phyloP scores from a whole-genome alignment of 2,329 filamentous ascomycete genomes.

The Aspergillus sp. region DNA sequence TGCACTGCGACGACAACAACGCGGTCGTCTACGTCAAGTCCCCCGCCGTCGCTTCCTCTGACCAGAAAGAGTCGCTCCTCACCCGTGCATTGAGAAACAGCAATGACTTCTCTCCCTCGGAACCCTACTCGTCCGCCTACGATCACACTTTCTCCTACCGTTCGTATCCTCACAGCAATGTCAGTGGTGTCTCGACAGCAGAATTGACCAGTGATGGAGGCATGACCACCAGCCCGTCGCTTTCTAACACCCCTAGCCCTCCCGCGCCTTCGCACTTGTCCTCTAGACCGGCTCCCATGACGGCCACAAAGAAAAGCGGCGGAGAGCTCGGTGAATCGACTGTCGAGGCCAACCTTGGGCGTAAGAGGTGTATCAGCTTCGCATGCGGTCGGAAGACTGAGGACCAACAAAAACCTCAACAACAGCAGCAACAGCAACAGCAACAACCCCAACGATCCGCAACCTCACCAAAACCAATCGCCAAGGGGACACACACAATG shows the following conservation, averaged over 20 bases:
- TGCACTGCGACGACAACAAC: conserved; percentile 20
- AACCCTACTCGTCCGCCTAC: conserved; percentile 20
- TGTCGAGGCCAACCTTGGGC: conserved; percentile 57
- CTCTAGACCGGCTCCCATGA: conserved; percentile 13
- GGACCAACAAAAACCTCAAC: conserved; percentile 18
- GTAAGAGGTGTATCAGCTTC: conserved; percentile 88
- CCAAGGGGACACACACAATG: conserved; percentile 11
- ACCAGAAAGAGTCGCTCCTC: conserved; percentile 69
- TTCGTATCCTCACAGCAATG: conserved; percentile 56
- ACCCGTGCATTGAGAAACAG: conserved; percentile 71
- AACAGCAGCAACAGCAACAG: conserved; percentile 18
- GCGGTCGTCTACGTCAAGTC: conserved; percentile 41
- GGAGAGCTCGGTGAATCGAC: conserved; percentile 44
- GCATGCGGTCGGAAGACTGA: conserved; percentile 65
- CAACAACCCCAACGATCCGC: conserved; percentile 19
- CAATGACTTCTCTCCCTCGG: conserved; percentile 43
- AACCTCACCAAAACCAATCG: conserved; percentile 6
- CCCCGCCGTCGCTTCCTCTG: conserved; percentile 36
- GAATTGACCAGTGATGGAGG: conserved; percentile 94
- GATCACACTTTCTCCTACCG: conserved; percentile 53
- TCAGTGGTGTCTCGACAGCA: conserved; percentile 72
- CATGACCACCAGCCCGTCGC: conserved; percentile 70
- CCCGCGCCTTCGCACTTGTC: conserved; percentile 50
- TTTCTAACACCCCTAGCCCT: conserved; percentile 80
- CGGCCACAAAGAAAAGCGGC: conserved; percentile 16